A percentile compares a stretch with the other conserved stretches of the same genome.
Evolutionary conservation across 331 rosid species (phyloP).

Genomic region (Rhamnella rubrinervis): DNA sequence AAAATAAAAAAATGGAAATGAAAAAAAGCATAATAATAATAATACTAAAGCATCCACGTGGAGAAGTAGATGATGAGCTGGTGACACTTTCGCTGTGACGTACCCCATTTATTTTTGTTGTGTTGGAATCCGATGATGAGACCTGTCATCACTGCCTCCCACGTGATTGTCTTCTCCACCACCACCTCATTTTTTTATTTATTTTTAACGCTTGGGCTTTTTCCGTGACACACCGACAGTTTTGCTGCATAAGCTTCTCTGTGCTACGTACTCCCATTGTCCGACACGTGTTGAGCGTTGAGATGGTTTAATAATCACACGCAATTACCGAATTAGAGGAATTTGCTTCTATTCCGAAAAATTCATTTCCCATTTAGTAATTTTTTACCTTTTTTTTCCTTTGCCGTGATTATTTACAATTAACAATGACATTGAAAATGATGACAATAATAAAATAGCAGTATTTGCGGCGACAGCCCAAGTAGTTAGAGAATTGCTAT

Average conservation of each 20-base stretch:
- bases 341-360: too few species aligned
- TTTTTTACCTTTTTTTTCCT: too few species aligned
- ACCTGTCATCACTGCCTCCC: slow-evolving; percentile 1
- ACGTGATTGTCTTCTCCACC: background rate
- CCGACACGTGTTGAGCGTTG: background rate
- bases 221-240: slow-evolving; percentile 17
- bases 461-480: too few species aligned
- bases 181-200: background rate
- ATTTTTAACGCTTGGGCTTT: background rate
- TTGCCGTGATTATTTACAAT: too few species aligned
- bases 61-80: background rate
- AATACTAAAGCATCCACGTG: slow-evolving; percentile 6
- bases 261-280: background rate
- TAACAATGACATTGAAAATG: too few species aligned
- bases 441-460: too few species aligned
- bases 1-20: background rate
- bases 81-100: slow-evolving; percentile 3
- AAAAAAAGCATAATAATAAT: background rate
- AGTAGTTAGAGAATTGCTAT: too few species aligned
- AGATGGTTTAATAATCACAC: too few species aligned
- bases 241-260: slow-evolving; percentile 2
- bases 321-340: too few species aligned
- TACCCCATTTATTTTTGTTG: background rate
- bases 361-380: too few species aligned
- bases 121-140: background rate